Conservation (phyloP, 345 rosid genomes). For the Eucalyptus polyanthemos region DNA sequence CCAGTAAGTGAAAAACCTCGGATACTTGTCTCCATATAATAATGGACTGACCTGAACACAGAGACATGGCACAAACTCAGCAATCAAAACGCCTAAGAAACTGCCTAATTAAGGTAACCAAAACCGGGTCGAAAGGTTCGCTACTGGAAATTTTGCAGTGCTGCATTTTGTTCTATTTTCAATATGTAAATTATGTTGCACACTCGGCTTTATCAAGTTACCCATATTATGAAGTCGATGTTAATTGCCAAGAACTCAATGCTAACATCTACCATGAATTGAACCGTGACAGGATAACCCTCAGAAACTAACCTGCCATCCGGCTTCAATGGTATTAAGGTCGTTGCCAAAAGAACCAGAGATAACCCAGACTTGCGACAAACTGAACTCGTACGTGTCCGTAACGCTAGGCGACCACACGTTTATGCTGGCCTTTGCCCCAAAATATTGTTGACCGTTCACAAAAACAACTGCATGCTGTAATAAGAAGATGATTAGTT, state of each 20-base stretch:
- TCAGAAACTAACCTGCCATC: slow-evolving; percentile 73
- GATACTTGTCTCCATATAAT: slow-evolving; percentile 83
- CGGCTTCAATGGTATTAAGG: slow-evolving; percentile 96
- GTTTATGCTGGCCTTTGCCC: slow-evolving; percentile 91
- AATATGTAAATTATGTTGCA: not conserved
- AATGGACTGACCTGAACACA: slow-evolving; percentile 87
- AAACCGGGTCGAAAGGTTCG: not conserved
- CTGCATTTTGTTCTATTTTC: not conserved
- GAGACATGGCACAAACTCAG: not conserved
- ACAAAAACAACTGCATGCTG: slow-evolving; percentile 99
- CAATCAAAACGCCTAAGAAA: not conserved
- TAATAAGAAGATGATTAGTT: not conserved
- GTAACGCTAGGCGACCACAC: slow-evolving; percentile 88
- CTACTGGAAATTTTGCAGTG: not conserved
- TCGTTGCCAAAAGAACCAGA: slow-evolving; percentile 94
- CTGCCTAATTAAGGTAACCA: not conserved
- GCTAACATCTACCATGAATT: not conserved
- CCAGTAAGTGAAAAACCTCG: slow-evolving; percentile 98
- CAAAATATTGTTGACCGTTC: slow-evolving; percentile 80
- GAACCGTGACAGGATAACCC: not conserved
- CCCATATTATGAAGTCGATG: not conserved
- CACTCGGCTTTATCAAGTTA: not conserved
- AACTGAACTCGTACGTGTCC: slow-evolving; percentile 70
- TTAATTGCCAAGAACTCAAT: not conserved
- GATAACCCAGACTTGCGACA: slow-evolving; percentile 92